Percentiles rank a stretch among this genome's conserved stretches.
phyloP scores from a whole-genome alignment of 2,329 filamentous ascomycete species.

The Xylaria arbuscula region DNA sequence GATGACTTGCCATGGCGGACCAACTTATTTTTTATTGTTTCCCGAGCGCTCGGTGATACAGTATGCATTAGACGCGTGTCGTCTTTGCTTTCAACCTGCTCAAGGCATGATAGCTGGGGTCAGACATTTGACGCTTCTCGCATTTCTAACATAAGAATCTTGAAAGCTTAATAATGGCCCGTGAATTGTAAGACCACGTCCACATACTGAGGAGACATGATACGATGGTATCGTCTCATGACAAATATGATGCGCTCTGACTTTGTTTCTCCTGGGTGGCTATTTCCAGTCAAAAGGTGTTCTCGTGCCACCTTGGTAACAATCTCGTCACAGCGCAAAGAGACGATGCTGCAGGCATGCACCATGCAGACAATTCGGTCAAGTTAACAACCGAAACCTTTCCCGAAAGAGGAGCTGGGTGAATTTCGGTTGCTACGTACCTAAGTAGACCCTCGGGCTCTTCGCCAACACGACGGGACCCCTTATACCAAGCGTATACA shows the following conservation, averaged over 20 bases:
- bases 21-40: neutral
- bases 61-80: neutral
- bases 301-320: conserved; percentile 8
- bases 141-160: neutral
- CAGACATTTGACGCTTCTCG: neutral
- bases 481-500: neutral
- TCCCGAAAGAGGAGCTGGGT: neutral
- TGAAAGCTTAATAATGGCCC: neutral
- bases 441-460: neutral
- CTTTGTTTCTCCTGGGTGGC: too few species aligned
- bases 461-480: neutral
- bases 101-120: neutral
- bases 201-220: neutral
- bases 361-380: neutral
- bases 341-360: conserved; percentile 1
- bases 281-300: neutral
- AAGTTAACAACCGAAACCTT: neutral
- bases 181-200: neutral
- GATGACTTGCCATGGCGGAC: neutral
- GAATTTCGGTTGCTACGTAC: neutral
- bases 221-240: conserved; percentile 14
- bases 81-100: neutral
- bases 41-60: neutral
- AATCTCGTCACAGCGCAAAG: conserved; percentile 10
- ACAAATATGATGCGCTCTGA: neutral